These are phyloP conservation scores for Discostella pseudostelligera DNA, from an alignment of 108 stramenopile genomes.

Conservation along the genomic window DNA sequence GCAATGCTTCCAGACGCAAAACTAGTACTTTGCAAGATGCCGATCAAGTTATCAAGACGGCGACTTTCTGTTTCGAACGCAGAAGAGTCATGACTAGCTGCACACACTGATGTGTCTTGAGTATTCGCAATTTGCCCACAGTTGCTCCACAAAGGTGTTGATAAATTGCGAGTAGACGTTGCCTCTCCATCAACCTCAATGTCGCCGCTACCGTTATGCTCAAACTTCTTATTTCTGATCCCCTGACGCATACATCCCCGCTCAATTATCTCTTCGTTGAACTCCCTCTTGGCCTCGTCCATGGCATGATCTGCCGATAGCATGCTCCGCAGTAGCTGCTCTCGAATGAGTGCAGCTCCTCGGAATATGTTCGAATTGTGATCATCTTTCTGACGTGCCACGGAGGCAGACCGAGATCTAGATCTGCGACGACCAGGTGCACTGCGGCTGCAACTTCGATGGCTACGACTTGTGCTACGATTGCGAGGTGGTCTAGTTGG, in stretches of 20 bases:
- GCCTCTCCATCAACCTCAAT: constrained; percentile 11
- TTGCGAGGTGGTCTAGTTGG: constrained; percentile 1
- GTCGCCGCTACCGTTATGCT: not conserved
- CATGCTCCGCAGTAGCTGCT: constrained; percentile 39
- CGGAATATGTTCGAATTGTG: constrained; percentile 32
- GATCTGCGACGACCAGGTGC: constrained; percentile 16
- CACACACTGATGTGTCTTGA: not conserved
- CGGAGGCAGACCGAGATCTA: constrained; percentile 15
- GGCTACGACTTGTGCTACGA: constrained; percentile 14
- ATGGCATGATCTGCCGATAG: constrained; percentile 28
- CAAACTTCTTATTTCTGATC: not conserved
- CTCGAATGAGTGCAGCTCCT: constrained; percentile 42
- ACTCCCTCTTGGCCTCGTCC: constrained; percentile 30
- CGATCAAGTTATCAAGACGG: constrained; percentile 33
- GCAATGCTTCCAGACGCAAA: constrained; percentile 8
- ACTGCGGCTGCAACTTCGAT: constrained; percentile 14
- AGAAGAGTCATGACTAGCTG: constrained; percentile 14
- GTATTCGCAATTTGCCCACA: constrained; percentile 3
- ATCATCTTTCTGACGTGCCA: constrained; percentile 19
- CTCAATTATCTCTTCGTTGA: constrained; percentile 17
- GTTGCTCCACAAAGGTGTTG: constrained; percentile 11
- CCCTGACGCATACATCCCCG: not conserved
- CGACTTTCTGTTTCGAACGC: constrained; percentile 33
- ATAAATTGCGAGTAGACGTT: not conserved
- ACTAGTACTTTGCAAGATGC: constrained; percentile 24